Evolutionary conservation across 1,139 yeast species (phyloP), one percentile per base, ranked within the genome.

Genomic region (Pneumocystis sp.): DNA sequence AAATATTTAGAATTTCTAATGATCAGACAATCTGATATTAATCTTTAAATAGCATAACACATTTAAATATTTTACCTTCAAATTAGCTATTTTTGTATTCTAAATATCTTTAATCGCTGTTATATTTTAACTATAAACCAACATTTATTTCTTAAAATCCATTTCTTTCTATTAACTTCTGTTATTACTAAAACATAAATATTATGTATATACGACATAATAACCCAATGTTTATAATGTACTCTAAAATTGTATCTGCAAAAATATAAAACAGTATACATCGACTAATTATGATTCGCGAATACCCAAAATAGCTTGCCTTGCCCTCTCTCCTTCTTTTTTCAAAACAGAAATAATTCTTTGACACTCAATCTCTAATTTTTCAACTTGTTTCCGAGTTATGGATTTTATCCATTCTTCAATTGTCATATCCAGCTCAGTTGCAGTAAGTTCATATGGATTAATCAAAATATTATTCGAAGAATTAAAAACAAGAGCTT

Each of bases 361-460:
- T 25, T 74, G 72, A 65, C 78, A 77, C 44, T 72, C 73, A 34
- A 70, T 71, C n/a, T 69, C 66, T 25, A 78, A 65, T 39, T 72
- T 72, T 12, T 68, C 69, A 61, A 76, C 77, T 2, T 74, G 70
- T 59, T 68, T 67, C 29, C 71, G 72, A 3, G 76, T 73, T 71
- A 82, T 80, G 69, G 80, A 78, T 62, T 73, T 73, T 29, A 88
- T 76, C 96, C 96, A 89, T 68, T 86, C 83, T 64, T 80, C 80
- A 21, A 89, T 81, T 0, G 89, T 83, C 86, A 86, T 83, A 37
- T 82, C 79, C 70, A 86, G 78, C 71, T 87, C 91, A 21, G 81
- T 81, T 45, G 81, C 84, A 0, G 95, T 63, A 34, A 65, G 60
- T n/a, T 62, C 61, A 29, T 19, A 91, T 82, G 87, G 83, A 62